A percentile compares a stretch with the other conserved stretches of the same genome.
phyloP scores from a whole-genome alignment of 306 rosid genomes.

The Ceratonia siliqua region DNA sequence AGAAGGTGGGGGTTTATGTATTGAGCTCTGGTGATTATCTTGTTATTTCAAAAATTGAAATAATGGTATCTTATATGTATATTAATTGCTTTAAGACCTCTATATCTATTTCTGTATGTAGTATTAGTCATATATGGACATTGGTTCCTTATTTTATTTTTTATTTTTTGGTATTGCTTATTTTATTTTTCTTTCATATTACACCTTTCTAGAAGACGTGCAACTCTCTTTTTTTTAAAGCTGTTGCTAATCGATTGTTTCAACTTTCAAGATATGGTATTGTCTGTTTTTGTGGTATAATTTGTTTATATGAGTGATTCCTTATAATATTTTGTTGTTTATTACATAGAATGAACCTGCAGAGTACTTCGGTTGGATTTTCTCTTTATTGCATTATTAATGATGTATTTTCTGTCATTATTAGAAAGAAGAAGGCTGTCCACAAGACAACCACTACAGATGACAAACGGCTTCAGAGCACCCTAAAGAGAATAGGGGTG shows the following conservation, averaged over 20 bases:
- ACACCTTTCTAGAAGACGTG: background rate
- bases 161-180: background rate
- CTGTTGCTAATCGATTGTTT: background rate
- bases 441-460: constrained; percentile 98
- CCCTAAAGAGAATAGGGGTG: constrained; percentile 97
- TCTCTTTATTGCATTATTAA: background rate
- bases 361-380: background rate
- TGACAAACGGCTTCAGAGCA: constrained; percentile 96
- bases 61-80: background rate
- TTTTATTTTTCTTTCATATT: too few relatives aligned
- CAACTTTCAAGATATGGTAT: background rate
- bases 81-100: background rate
- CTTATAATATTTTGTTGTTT: background rate
- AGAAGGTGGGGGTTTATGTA: constrained; percentile 45
- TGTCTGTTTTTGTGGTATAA: too few relatives aligned
- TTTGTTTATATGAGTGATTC: background rate
- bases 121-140: background rate
- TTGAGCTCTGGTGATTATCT: background rate
- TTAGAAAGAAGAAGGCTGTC: constrained; percentile 98
- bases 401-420: constrained; percentile 20
- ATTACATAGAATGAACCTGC: background rate
- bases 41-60: background rate
- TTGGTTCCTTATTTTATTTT: background rate
- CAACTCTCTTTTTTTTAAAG: too few relatives aligned
- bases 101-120: background rate